These are phyloP conservation scores for Rhizophora mangle DNA, from an alignment of 345 rosid genomes.

Conservation along the genomic window DNA sequence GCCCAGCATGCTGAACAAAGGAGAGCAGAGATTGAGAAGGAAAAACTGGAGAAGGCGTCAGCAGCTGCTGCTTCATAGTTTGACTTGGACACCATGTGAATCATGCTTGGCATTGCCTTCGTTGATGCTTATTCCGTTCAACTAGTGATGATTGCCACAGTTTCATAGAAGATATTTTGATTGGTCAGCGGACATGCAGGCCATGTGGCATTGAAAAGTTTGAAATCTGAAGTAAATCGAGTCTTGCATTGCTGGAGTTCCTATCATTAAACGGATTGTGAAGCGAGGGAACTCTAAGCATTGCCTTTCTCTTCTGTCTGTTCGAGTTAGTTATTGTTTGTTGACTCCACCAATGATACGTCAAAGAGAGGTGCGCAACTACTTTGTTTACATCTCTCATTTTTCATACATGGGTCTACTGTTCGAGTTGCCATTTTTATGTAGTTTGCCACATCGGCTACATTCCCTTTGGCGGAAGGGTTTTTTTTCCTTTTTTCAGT, in stretches of 20 bases:
- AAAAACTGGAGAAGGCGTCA: conserved; percentile 71
- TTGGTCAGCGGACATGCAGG: conserved; percentile 20
- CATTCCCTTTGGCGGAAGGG: neutral
- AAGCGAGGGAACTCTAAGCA: conserved; percentile 1
- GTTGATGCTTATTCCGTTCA: conserved; percentile 22
- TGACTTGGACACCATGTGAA: neutral
- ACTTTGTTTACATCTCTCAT: neutral
- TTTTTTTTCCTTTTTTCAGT: neutral
- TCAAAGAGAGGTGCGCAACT: conserved; percentile 6
- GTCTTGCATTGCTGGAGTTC: conserved; percentile 10
- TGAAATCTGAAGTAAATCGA: neutral
- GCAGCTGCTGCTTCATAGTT: conserved; percentile 41
- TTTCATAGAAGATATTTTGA: conserved; percentile 20
- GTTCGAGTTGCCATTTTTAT: conserved; percentile 5
- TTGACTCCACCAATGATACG: conserved; percentile 12
- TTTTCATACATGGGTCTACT: neutral
- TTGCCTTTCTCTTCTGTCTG: neutral
- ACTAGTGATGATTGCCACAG: conserved; percentile 15
- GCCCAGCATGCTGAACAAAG: conserved; percentile 94
- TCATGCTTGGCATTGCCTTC: conserved; percentile 19
- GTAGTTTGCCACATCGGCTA: neutral
- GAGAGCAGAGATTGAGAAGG: conserved; percentile 88
- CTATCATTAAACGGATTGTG: neutral
- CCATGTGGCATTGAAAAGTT: neutral
- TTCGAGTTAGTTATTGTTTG: conserved; percentile 9